Percentiles rank a stretch among this genome's conserved stretches.
Conservation (phyloP, 306 rosid species). For the Sesbania bispinosa region DNA sequence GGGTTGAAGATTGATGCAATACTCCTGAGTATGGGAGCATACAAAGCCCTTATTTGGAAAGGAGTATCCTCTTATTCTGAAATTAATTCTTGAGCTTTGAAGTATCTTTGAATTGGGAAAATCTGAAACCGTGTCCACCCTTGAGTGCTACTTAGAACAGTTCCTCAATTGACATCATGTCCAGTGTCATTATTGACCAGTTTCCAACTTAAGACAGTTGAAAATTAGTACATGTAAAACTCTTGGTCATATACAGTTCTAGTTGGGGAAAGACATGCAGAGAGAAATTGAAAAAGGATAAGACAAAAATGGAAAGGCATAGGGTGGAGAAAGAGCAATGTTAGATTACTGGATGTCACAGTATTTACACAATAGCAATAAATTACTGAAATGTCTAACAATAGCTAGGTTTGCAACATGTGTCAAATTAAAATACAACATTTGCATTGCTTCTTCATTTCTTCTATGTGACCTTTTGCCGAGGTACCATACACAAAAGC, state of each 20-base stretch:
- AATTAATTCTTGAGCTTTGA: slow-evolving; percentile 9
- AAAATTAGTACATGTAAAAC: slow-evolving; percentile 12
- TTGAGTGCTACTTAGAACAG: background rate
- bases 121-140: background rate
- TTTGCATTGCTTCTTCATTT: background rate
- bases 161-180: too few species aligned
- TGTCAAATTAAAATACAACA: too few species aligned
- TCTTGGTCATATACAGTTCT: slow-evolving; percentile 23
- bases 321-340: too few species aligned
- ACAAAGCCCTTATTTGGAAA: slow-evolving; percentile 5
- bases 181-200: slow-evolving; percentile 26
- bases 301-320: too few species aligned
- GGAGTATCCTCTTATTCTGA: slow-evolving; percentile 23
- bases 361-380: too few species aligned
- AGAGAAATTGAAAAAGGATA: background rate
- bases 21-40: background rate
- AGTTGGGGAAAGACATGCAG: background rate
- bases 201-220: slow-evolving; percentile 20
- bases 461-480: too few species aligned
- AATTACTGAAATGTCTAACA: too few species aligned
- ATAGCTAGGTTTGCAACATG: too few species aligned
- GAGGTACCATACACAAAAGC: background rate
- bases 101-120: background rate
- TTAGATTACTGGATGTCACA: too few species aligned
- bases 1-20: background rate